These are phyloP conservation scores for Vaccinium macrocarpon DNA, from an alignment of 148 eudicot genomes.

Conservation along the genomic window DNA sequence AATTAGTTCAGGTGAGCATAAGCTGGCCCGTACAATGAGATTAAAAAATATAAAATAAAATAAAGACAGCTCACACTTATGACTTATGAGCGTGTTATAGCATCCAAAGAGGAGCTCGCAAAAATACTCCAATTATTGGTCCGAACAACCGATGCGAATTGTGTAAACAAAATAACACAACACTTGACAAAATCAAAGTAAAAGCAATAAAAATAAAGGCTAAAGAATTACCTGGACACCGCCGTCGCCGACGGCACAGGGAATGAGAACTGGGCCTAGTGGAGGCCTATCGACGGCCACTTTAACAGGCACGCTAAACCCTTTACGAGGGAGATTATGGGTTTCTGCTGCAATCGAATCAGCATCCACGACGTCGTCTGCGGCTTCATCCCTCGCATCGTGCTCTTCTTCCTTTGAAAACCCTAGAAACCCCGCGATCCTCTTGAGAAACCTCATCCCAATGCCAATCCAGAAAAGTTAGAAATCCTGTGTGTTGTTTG, in stretches of 20 bases:
- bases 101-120: neutral
- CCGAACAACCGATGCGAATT: neutral
- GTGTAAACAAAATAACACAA: neutral
- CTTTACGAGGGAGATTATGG: conserved; percentile 51
- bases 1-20: too few species aligned
- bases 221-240: conserved; percentile 68
- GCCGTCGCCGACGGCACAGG: conserved; percentile 55
- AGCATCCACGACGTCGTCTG: conserved; percentile 12
- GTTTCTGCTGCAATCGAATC: conserved; percentile 29
- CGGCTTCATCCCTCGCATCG: conserved; percentile 30
- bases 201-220: neutral
- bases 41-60: too few species aligned
- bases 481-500: neutral
- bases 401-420: conserved; percentile 46
- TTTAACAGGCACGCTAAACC: conserved; percentile 80
- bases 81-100: neutral
- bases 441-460: conserved; percentile 51
- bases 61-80: too few species aligned
- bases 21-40: too few species aligned
- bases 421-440: conserved; percentile 59
- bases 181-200: neutral
- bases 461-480: neutral
- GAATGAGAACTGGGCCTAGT: conserved; percentile 60
- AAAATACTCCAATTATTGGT: neutral
- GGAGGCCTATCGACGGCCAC: conserved; percentile 61